These are phyloP conservation scores for Calamus simplicifolius DNA, from an alignment of 176 grass and related monocot species.

Conservation along the genomic window DNA sequence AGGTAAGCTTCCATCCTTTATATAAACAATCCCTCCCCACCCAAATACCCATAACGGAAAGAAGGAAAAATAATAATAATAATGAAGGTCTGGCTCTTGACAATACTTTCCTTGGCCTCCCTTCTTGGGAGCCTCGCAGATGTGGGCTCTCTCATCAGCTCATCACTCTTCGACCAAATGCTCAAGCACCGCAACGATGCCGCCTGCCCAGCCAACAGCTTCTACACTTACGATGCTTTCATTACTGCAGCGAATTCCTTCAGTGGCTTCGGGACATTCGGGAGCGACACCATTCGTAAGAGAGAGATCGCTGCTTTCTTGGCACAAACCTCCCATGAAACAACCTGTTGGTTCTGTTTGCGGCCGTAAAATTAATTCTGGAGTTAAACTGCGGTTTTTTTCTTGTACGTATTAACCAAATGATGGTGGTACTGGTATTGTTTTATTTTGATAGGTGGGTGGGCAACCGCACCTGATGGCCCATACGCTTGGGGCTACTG, in stretches of 20 bases:
- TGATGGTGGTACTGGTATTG: no score
- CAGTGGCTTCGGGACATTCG: conserved; percentile 23
- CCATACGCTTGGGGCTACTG: no score
- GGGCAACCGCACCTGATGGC: not conserved
- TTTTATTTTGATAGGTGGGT: conserved; percentile 20
- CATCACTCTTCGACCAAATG: conserved; percentile 33
- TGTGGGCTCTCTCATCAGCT: conserved; percentile 31
- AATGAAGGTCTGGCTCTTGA: no score
- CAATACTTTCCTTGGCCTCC: no score
- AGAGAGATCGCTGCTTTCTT: conserved; percentile 51
- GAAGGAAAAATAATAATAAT: no score
- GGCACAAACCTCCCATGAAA: conserved; percentile 62
- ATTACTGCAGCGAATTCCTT: conserved; percentile 33
- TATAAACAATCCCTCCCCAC: no score
- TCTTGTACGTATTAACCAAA: no score
- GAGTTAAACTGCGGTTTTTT: no score
- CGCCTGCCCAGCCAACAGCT: conserved; percentile 20
- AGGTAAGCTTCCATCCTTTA: no score
- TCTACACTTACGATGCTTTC: conserved; percentile 52
- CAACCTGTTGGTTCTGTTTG: conserved; percentile 10
- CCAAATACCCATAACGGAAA: no score
- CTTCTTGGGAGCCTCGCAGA: not conserved
- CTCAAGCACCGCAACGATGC: conserved; percentile 44
- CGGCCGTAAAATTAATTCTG: no score
- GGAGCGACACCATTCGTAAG: not conserved